Conservation (phyloP, 805 yeast genomes). For the Nakazawaea molendinolei region DNA sequence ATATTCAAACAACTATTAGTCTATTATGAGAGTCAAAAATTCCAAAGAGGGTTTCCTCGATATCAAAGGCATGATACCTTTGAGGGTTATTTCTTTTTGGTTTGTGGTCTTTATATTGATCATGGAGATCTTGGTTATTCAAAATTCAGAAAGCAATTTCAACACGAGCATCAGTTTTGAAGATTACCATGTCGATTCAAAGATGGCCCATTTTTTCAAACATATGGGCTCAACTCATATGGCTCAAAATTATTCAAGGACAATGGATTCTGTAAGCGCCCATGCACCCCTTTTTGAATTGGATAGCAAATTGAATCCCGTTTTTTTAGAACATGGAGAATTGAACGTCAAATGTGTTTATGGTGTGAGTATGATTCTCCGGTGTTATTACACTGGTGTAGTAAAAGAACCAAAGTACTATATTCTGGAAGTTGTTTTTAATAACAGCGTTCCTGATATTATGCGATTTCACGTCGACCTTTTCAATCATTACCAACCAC, state of each 20-base stretch:
- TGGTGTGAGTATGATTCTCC: conserved; percentile 1
- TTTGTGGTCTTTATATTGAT: not conserved
- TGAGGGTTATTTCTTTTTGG: conserved; percentile 1
- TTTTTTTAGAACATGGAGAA: conserved; percentile 13
- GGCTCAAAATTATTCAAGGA: not conserved
- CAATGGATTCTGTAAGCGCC: not conserved
- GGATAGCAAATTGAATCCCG: conserved; percentile 11
- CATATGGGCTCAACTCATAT: conserved; percentile 6
- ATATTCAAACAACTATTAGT: too few species aligned
- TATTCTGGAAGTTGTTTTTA: conserved; percentile 9
- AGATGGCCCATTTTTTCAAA: conserved; percentile 9
- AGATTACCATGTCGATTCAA: conserved; percentile 8
- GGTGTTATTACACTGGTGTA: conserved; percentile 9
- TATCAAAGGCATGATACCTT: conserved; percentile 6
- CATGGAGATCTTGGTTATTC: not conserved
- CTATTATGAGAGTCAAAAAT: too few species aligned
- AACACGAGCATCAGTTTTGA: conserved; percentile 5
- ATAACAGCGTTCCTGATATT: conserved; percentile 8
- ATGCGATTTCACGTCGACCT: not conserved
- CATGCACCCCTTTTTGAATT: conserved; percentile 8
- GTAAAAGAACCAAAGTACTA: conserved; percentile 12
- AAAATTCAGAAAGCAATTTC: not conserved
- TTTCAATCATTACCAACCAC: not conserved
- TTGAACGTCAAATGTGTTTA: conserved; percentile 10
- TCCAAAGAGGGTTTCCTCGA: too few species aligned